These are phyloP conservation scores for Raphanus raphanistrum DNA, from an alignment of 345 rosid species.

Conservation along the genomic window DNA sequence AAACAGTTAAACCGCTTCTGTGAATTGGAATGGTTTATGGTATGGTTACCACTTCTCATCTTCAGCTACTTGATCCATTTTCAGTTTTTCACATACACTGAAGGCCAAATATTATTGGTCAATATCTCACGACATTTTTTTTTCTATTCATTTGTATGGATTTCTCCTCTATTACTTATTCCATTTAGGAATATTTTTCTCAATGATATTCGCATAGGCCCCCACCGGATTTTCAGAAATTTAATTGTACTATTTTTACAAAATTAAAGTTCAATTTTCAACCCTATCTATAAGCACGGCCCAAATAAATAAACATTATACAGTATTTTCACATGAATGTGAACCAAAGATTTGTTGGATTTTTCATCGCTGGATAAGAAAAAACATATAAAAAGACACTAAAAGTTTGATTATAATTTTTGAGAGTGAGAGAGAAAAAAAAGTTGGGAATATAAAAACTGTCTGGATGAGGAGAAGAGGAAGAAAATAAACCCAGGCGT, in stretches of 20 bases:
- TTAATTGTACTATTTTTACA: slow-evolving; percentile 4
- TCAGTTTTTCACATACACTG: background rate
- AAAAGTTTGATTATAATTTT: slow-evolving; percentile 9
- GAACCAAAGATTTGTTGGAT: slow-evolving; percentile 49
- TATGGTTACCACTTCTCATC: background rate
- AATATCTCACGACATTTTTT: slow-evolving; percentile 6
- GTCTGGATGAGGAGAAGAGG: slow-evolving; percentile 9
- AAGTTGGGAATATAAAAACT: slow-evolving; percentile 27
- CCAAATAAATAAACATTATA: background rate
- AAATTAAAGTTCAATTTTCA: slow-evolving; percentile 29
- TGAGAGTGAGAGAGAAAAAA: slow-evolving; percentile 26
- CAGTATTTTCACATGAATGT: background rate
- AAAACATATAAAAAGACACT: background rate
- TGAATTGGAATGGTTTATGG: slow-evolving; percentile 1
- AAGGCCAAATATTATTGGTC: slow-evolving; percentile 10
- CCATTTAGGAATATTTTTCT: slow-evolving; percentile 21
- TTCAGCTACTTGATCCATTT: background rate
- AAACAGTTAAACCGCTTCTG: background rate
- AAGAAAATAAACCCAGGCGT: slow-evolving; percentile 18
- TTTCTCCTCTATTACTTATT: slow-evolving; percentile 31
- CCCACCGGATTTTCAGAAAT: slow-evolving; percentile 64
- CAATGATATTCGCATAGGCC: slow-evolving; percentile 34
- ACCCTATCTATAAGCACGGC: slow-evolving; percentile 36
- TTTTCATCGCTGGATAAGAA: slow-evolving; percentile 24
- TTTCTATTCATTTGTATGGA: slow-evolving; percentile 21